These are phyloP conservation scores for Apiotrichum veenhuisii DNA, from an alignment of 1,284 basidiomycete genomes.

Conservation along the genomic window DNA sequence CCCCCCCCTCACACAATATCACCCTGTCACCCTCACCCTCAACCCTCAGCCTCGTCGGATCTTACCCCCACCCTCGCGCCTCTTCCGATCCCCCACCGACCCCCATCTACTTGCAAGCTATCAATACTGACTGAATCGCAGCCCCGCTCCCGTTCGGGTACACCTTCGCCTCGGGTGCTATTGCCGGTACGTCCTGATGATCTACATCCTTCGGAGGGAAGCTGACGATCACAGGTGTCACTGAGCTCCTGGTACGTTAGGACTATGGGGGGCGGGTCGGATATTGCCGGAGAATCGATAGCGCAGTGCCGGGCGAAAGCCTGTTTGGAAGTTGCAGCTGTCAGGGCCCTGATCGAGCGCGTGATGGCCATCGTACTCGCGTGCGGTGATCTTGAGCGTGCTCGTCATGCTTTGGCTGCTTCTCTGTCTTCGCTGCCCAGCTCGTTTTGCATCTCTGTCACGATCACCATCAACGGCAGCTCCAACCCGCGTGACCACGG, in stretches of 20 bases:
- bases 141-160: constrained; percentile 68
- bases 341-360: too few species aligned
- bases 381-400: too few species aligned
- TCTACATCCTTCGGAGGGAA: neutral
- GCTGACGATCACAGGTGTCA: constrained; percentile 47
- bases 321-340: too few species aligned
- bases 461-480: too few species aligned
- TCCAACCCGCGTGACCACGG: too few species aligned
- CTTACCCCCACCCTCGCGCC: neutral
- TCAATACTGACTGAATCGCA: neutral
- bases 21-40: too few species aligned
- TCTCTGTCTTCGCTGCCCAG: too few species aligned
- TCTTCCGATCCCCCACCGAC: neutral
- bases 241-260: constrained; percentile 78
- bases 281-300: neutral
- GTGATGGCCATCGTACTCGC: too few species aligned
- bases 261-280: neutral
- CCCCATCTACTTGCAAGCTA: neutral
- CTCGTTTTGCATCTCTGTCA: neutral
- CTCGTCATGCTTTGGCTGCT: too few species aligned
- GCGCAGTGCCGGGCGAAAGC: too few species aligned
- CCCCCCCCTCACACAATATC: too few species aligned
- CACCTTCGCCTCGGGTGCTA: constrained; percentile 85
- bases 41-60: neutral
- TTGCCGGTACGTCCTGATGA: constrained; percentile 65